Evolutionary conservation across 2,329 filamentous ascomycete genomes (phyloP).

Genomic region (Aspergillus proliferans): DNA sequence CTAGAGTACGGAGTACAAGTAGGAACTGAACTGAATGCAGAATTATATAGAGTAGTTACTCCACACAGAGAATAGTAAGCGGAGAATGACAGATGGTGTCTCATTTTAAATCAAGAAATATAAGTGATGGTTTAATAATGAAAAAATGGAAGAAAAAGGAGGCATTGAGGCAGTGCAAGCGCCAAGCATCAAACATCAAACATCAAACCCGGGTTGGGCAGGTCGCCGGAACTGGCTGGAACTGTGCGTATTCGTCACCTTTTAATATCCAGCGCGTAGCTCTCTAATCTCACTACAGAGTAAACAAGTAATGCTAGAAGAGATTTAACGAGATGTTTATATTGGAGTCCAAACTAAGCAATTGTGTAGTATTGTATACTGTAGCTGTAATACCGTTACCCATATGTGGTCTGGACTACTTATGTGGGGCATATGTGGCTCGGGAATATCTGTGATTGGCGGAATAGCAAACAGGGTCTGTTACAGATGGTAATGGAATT

Average conservation of each 20-base stretch:
- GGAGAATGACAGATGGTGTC: no score
- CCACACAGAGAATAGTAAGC: no score
- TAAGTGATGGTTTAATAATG: no score
- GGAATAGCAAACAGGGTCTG: background rate
- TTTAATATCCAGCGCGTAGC: no score
- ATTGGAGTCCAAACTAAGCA: background rate
- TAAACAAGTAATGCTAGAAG: no score
- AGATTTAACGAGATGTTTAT: background rate
- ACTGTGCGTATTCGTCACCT: background rate
- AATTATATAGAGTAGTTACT: no score
- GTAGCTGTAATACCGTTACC: background rate
- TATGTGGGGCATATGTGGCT: background rate
- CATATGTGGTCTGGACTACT: background rate
- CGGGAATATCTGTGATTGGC: background rate
- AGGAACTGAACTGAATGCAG: no score
- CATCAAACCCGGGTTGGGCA: slow-evolving; percentile 3
- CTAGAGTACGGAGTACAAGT: no score
- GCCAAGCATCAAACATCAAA: slow-evolving; percentile 3
- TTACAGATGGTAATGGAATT: background rate
- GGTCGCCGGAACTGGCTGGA: background rate
- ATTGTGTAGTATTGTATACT: background rate
- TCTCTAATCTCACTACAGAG: no score
- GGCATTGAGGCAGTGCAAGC: slow-evolving; percentile 28
- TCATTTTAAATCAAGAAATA: no score
- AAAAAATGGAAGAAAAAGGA: background rate